Conservation (phyloP, 2,329 filamentous ascomycete species). For the Canariomyces notabilis region DNA sequence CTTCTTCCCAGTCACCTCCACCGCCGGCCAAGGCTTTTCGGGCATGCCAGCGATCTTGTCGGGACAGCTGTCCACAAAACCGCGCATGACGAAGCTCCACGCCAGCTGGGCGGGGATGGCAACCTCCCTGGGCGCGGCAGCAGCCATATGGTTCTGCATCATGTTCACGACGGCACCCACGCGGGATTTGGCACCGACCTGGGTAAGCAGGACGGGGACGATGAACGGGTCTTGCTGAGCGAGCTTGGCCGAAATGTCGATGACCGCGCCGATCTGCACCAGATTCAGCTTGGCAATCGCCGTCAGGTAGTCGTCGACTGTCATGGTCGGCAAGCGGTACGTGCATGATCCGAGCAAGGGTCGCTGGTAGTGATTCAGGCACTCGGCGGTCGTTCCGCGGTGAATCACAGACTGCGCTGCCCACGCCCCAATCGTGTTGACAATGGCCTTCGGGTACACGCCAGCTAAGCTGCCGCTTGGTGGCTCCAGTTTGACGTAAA, state of each 20-base stretch:
- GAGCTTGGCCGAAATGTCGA: slow-evolving; percentile 28
- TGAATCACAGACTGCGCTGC: slow-evolving; percentile 35
- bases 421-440: slow-evolving; percentile 30
- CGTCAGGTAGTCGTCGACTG: slow-evolving; percentile 28
- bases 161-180: slow-evolving; percentile 35
- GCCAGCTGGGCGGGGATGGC: slow-evolving; percentile 30
- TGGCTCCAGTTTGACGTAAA: slow-evolving; percentile 25
- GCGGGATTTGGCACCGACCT: slow-evolving; percentile 32
- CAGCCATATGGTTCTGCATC: slow-evolving; percentile 34
- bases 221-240: slow-evolving; percentile 32
- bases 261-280: slow-evolving; percentile 30
- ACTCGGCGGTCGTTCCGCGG: slow-evolving; percentile 31
- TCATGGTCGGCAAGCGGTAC: slow-evolving; percentile 23
- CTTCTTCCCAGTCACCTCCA: slow-evolving; percentile 22
- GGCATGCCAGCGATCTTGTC: slow-evolving; percentile 20
- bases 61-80: slow-evolving; percentile 28
- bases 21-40: slow-evolving; percentile 21
- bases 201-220: slow-evolving; percentile 29
- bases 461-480: slow-evolving; percentile 28
- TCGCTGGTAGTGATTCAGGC: slow-evolving; percentile 32
- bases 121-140: slow-evolving; percentile 32
- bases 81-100: slow-evolving; percentile 29
- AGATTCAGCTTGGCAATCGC: slow-evolving; percentile 26
- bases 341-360: slow-evolving; percentile 25
- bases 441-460: slow-evolving; percentile 31